These are phyloP conservation scores for Margaritispora aquatica DNA, from an alignment of 495 filamentous ascomycete species.

Conservation along the genomic window DNA sequence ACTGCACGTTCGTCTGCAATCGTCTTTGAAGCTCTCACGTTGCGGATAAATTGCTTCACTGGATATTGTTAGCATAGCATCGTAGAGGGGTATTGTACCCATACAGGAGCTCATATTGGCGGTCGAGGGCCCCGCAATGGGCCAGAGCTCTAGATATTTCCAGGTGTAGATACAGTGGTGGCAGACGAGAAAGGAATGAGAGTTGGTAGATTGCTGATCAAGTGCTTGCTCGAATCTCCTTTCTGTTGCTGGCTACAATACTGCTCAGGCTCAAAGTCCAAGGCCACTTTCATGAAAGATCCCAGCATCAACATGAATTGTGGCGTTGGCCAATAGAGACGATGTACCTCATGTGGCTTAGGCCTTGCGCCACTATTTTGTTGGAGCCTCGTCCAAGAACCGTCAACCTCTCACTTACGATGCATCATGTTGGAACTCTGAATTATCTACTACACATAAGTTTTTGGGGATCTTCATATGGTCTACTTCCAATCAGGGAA, in stretches of 20 bases:
- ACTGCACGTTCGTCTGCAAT: conserved; percentile 97
- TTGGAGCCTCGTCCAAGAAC: neutral
- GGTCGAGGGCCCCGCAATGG: conserved; percentile 20
- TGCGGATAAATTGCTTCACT: conserved; percentile 99
- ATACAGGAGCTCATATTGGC: conserved; percentile 61
- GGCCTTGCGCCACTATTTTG: neutral
- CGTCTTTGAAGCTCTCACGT: conserved; percentile 96
- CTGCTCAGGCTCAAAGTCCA: too few species aligned
- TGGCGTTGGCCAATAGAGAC: neutral
- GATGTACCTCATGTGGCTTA: neutral
- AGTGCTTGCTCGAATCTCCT: neutral
- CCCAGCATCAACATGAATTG: neutral
- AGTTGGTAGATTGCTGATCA: neutral
- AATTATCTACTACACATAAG: neutral
- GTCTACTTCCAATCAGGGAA: neutral
- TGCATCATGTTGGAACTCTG: neutral
- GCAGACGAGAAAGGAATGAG: neutral
- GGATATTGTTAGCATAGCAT: conserved; percentile 20
- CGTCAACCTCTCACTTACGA: neutral
- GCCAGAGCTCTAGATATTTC: conserved; percentile 11
- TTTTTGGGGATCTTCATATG: neutral
- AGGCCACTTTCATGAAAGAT: conserved; percentile 9
- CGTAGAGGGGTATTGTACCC: conserved; percentile 20
- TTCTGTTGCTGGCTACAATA: neutral
- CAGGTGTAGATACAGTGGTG: conserved; percentile 2